These are phyloP conservation scores for Panaeolus papilionaceus DNA, from an alignment of 768 basidiomycete species.

Conservation along the genomic window DNA sequence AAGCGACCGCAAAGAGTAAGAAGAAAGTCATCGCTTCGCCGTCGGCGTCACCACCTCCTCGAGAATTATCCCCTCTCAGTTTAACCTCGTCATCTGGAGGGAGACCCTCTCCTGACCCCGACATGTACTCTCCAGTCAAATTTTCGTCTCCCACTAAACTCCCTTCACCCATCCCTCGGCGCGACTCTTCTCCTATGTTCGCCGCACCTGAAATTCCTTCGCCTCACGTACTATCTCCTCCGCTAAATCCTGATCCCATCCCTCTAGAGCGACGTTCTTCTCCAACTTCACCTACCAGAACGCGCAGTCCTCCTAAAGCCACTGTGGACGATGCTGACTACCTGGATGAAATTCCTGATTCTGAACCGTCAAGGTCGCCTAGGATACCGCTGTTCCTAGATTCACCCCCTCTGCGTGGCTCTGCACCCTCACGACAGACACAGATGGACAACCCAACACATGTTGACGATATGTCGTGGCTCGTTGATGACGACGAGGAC, in stretches of 20 bases:
- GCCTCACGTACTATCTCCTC: not conserved
- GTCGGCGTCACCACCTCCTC: not conserved
- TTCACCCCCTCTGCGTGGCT: not conserved
- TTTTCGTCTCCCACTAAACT: not conserved
- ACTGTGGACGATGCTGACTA: not conserved
- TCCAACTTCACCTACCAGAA: not conserved
- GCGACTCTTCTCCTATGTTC: not conserved
- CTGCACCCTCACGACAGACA: conserved; percentile 13
- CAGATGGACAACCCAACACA: conserved; percentile 8
- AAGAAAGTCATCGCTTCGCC: not conserved
- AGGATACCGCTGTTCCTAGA: conserved; percentile 8
- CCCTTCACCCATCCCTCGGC: not conserved
- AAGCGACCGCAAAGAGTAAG: not conserved
- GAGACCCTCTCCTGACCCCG: not conserved
- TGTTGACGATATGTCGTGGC: conserved; percentile 63
- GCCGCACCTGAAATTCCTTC: not conserved
- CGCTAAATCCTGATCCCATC: not conserved
- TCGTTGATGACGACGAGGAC: conserved; percentile 70
- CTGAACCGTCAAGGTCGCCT: conserved; percentile 27
- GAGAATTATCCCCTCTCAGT: not conserved
- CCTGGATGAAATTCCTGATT: conserved; percentile 32
- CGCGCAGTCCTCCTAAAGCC: not conserved
- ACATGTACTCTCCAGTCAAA: not conserved
- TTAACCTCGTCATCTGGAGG: not conserved
- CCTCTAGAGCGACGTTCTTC: not conserved